Base-by-base conservation (phyloP, 148 eudicot species). In the Beta vulgaris region DNA sequence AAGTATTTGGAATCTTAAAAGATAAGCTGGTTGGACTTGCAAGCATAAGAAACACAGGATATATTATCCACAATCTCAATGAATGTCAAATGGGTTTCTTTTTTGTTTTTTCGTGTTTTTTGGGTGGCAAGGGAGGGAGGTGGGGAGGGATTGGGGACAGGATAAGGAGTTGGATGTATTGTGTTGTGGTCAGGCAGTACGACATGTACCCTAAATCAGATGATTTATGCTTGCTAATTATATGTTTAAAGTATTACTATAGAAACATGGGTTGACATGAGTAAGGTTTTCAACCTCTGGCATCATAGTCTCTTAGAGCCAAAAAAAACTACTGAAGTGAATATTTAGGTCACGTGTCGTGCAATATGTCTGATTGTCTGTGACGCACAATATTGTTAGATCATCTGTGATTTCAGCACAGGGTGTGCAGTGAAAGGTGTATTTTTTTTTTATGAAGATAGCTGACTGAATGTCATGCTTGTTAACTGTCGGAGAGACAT, bases 1-100 rank as follows among this genome's bases (percentile, higher is more conserved):
- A 49, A 35, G 14, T 66, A 59, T 60, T 69, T 65, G 76, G 76
- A 71, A 80, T 76, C 53, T 68, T 68, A 42, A 43, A 42, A 75
- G 74, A 53, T 62, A 70, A 76, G 62, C 28, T 76, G 72, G 71
- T 39, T 69, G 74, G 57, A 60, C 64, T 28, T 48, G 69, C 69
- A 68, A 67, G 61, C 67, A 42, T 49, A 34, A 59, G 69, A 16
- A 37, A 34, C 39, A 57, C 60, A 69, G 48, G 72, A 42, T 74
- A 21, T 53, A 29, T 69, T 69, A 60, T 75, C 57, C 34, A 26
- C 29, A 43, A 64, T 21, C 68, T 62, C 60, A 23, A 40, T 34
- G 81, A 68, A 58, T 39, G 49, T 54, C 48, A 53, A 44, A 32
- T 74, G 25, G 46, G 29, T 25, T 53, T 46, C 32, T 64, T 40